Evolutionary conservation across 495 filamentous ascomycete species (phyloP).

Genomic region (Neurospora hispaniola): DNA sequence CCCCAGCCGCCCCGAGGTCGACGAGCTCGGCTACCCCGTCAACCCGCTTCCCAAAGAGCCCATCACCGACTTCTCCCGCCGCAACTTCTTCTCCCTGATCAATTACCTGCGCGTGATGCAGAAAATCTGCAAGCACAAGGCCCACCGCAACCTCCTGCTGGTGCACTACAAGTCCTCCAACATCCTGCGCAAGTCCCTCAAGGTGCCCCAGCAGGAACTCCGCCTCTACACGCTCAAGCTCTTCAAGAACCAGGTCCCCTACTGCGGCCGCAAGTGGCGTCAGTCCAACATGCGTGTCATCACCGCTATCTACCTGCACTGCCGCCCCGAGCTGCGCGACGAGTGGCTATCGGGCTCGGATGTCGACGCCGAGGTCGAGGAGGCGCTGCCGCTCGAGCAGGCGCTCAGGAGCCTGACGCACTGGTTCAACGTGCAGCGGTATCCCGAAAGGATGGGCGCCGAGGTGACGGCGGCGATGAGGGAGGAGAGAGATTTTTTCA

Average conservation of each 20-base stretch:
- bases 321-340: constrained; percentile 81
- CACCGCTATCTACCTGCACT: constrained; percentile 89
- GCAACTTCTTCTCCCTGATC: constrained; percentile 88
- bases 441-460: constrained; percentile 70
- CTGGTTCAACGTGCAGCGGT: constrained; percentile 81
- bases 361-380: constrained; percentile 85
- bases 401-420: constrained; percentile 76
- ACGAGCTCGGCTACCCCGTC: constrained; percentile 74
- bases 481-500: constrained; percentile 84
- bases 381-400: constrained; percentile 82
- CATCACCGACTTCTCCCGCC: constrained; percentile 82
- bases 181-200: constrained; percentile 79
- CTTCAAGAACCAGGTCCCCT: constrained; percentile 96
- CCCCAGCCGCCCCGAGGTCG: constrained; percentile 62
- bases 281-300: constrained; percentile 98
- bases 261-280: constrained; percentile 95
- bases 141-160: constrained; percentile 84
- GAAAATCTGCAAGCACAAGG: constrained; percentile 90
- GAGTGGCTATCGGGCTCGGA: constrained; percentile 91
- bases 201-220: constrained; percentile 77
- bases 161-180: constrained; percentile 89
- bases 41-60: constrained; percentile 57
- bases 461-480: constrained; percentile 51
- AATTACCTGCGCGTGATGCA: constrained; percentile 93
- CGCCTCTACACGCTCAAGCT: constrained; percentile 93